phyloP scores from a whole-genome alignment of 345 rosid species.

The Aquilaria malaccensis region DNA sequence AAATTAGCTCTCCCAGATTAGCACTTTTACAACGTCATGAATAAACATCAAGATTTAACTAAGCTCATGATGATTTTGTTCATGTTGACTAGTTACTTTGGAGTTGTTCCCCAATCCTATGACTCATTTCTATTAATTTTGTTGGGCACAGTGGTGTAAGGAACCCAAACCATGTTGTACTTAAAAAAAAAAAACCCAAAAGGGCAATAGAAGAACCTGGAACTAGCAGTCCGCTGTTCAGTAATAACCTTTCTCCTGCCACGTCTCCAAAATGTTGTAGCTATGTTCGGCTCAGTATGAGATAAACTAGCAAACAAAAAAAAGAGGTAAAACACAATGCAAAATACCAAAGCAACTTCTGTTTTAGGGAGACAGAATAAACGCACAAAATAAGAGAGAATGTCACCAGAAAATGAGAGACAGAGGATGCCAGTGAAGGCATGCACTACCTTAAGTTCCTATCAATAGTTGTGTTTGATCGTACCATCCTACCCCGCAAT shows the following conservation, averaged over 20 bases:
- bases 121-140: too few relatives aligned
- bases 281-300: constrained; percentile 91
- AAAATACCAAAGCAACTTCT: constrained; percentile 4
- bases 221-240: constrained; percentile 92
- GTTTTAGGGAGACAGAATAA: not conserved
- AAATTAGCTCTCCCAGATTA: too few relatives aligned
- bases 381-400: constrained; percentile 2
- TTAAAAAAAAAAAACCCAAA: not conserved
- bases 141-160: too few relatives aligned
- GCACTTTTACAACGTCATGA: too few relatives aligned
- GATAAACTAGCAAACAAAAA: constrained; percentile 43
- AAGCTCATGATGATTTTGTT: too few relatives aligned
- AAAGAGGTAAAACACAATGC: constrained; percentile 6
- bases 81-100: too few relatives aligned
- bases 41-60: too few relatives aligned
- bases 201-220: constrained; percentile 56
- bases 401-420: not conserved
- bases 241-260: constrained; percentile 85
- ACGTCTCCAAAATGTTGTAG: constrained; percentile 79
- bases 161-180: too few relatives aligned
- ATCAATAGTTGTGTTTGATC: constrained; percentile 45
- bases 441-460: constrained; percentile 63
- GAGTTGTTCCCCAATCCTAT: too few relatives aligned
- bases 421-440: not conserved
- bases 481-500: constrained; percentile 61